Percentiles rank a stretch among this genome's conserved stretches.
These are phyloP conservation scores for Thalassiosira livingstoniorum DNA, from an alignment of 352 stramenopile species.

Conservation along the genomic window DNA sequence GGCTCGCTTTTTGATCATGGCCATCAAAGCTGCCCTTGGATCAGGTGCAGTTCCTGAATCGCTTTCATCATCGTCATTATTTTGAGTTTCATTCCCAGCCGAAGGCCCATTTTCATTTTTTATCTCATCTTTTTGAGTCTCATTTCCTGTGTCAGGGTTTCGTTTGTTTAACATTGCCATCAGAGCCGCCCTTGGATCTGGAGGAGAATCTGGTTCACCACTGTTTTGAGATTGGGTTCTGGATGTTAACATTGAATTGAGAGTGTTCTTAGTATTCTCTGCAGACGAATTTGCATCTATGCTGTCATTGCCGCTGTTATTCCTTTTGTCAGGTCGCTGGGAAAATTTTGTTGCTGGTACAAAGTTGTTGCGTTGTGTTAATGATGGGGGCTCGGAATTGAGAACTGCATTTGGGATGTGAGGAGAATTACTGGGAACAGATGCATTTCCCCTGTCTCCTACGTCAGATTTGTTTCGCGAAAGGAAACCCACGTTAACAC, in stretches of 20 bases:
- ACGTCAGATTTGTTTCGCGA: too few species aligned
- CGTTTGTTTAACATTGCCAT: slow-evolving; percentile 61
- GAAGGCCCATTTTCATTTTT: too few species aligned
- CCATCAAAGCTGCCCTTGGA: slow-evolving; percentile 36
- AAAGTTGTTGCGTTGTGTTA: too few species aligned
- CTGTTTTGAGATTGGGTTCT: neutral
- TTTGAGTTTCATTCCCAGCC: too few species aligned
- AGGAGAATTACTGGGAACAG: too few species aligned
- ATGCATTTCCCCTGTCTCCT: too few species aligned
- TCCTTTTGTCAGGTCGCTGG: neutral
- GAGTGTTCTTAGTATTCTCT: neutral
- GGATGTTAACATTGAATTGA: slow-evolving; percentile 4
- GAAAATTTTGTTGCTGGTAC: neutral
- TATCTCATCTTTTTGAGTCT: too few species aligned
- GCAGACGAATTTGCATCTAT: neutral
- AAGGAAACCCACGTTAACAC: too few species aligned
- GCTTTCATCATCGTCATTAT: neutral
- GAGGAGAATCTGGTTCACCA: neutral
- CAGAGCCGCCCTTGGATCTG: slow-evolving; percentile 37
- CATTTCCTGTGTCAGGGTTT: slow-evolving; percentile 13
- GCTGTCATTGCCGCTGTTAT: too few species aligned
- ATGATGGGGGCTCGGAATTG: too few species aligned
- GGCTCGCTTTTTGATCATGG: slow-evolving; percentile 26
- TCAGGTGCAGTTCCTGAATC: slow-evolving; percentile 8
- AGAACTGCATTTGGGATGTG: too few species aligned